Base-by-base conservation (phyloP, 495 filamentous ascomycete genomes). In the Aspergillus biplanus region DNA sequence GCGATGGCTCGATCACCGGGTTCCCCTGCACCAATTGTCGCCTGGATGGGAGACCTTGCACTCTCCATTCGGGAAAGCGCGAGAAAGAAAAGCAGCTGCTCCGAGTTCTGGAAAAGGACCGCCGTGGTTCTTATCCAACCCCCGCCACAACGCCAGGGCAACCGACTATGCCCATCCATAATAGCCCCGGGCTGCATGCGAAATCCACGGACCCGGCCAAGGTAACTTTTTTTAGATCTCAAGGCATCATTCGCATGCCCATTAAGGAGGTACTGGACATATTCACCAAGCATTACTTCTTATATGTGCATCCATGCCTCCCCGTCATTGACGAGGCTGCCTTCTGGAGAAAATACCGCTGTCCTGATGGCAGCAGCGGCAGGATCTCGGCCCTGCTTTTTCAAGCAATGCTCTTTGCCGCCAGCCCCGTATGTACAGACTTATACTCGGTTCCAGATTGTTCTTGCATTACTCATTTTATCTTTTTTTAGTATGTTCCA, bases 11-110 rank as follows among this genome's bases (percentile, higher is more conserved):
- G 16, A 66, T 66, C 42, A 66, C 59, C 37, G 64, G 64, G 13
- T 66, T 66, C n/a, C 64, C 64, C 48, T 66, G 64, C 48, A 66
- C 64, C 44, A 66, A 66, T 52, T 66, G 64, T 49, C 64, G 64
- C 39, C 49, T 66, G 16, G 64, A 66, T 48, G 58, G 56, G 8
- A 44, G 48, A 27, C 27, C 64, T 33, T 66, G 64, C 55, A 55
- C 59, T 4, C 9, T 66, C 7, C 64, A 62, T 33, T 58, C 64
- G 8, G 58, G 64, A 9, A 61, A 62, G 34, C 59, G 52, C n/a
- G 55, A 54, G 21, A 57, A 55, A 6, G 64, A 46, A 33, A 66
- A 59, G 53, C 64, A 66, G 42, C 12, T 66, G 39, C 42, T 59
- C 39, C 48, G 31, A 15, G 27, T 44, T 5, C 46, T 59, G 52